These are phyloP conservation scores for Hypomyces rosellus DNA, from an alignment of 2,329 filamentous ascomycete species.

Conservation along the genomic window DNA sequence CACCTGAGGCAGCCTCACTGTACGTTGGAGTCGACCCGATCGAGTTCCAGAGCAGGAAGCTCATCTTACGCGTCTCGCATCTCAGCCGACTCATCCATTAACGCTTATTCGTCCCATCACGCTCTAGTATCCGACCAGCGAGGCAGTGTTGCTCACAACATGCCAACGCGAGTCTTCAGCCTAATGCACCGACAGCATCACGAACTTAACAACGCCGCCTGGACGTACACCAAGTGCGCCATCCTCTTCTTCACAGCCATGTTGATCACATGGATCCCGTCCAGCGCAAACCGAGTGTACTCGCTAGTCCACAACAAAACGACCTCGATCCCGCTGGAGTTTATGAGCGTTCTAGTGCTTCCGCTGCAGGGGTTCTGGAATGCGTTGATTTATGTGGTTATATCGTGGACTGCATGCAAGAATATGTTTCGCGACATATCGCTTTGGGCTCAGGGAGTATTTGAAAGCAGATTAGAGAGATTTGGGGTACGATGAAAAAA, in stretches of 20 bases:
- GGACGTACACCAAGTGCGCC: conserved; percentile 59
- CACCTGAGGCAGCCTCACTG: neutral
- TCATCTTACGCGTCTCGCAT: neutral
- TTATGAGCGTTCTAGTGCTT: conserved; percentile 62
- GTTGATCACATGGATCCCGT: conserved; percentile 64
- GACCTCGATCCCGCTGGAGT: conserved; percentile 51
- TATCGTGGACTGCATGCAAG: conserved; percentile 54
- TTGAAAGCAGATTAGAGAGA: too few species aligned
- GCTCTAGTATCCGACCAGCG: conserved; percentile 12
- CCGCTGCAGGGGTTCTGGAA: conserved; percentile 78
- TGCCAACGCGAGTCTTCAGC: neutral
- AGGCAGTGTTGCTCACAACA: conserved; percentile 28
- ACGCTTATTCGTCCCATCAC: neutral
- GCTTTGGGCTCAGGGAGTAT: neutral
- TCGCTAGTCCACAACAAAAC: conserved; percentile 47
- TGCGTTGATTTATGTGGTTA: conserved; percentile 61
- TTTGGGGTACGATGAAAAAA: too few species aligned
- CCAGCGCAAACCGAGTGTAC: conserved; percentile 65
- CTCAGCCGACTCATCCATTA: neutral
- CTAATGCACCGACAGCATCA: conserved; percentile 23
- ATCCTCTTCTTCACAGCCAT: conserved; percentile 60
- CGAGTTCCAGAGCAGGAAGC: too few species aligned
- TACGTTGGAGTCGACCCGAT: too few species aligned
- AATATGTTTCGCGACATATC: conserved; percentile 12
- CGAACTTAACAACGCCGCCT: conserved; percentile 51